These are phyloP conservation scores for Mycena crocata DNA, from an alignment of 768 basidiomycete species.

Conservation along the genomic window DNA sequence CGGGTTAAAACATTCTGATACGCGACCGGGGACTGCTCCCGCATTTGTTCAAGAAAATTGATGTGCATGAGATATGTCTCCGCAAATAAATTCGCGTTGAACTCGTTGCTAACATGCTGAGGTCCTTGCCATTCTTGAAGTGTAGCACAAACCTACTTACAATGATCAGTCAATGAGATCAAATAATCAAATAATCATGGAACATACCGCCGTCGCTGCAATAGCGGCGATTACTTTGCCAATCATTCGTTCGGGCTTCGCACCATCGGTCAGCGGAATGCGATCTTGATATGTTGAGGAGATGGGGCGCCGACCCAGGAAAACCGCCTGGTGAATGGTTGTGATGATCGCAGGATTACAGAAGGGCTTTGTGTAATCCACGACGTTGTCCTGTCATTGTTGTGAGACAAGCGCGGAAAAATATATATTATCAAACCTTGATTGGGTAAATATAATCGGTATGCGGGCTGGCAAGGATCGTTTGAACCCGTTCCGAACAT, in stretches of 20 bases:
- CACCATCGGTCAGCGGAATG: background rate
- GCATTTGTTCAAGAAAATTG: slow-evolving; percentile 4
- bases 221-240: background rate
- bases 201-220: background rate
- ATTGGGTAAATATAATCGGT: slow-evolving; percentile 7
- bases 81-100: slow-evolving; percentile 13
- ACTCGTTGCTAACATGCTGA: background rate
- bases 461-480: background rate
- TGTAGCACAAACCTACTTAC: background rate
- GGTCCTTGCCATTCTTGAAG: slow-evolving; percentile 10
- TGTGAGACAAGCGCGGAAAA: background rate
- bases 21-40: background rate
- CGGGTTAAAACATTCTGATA: slow-evolving; percentile 4
- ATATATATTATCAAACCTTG: background rate
- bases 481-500: slow-evolving; percentile 3
- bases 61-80: slow-evolving; percentile 7
- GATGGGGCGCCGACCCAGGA: background rate
- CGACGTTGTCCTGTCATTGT: background rate
- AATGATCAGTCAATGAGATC: background rate
- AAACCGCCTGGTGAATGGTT: background rate
- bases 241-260: slow-evolving; percentile 2
- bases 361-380: slow-evolving; percentile 4
- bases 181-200: too few species aligned
- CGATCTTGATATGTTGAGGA: background rate
- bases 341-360: background rate